Base-by-base conservation (phyloP, 2,329 filamentous ascomycete genomes). In the Aspergillus felis region DNA sequence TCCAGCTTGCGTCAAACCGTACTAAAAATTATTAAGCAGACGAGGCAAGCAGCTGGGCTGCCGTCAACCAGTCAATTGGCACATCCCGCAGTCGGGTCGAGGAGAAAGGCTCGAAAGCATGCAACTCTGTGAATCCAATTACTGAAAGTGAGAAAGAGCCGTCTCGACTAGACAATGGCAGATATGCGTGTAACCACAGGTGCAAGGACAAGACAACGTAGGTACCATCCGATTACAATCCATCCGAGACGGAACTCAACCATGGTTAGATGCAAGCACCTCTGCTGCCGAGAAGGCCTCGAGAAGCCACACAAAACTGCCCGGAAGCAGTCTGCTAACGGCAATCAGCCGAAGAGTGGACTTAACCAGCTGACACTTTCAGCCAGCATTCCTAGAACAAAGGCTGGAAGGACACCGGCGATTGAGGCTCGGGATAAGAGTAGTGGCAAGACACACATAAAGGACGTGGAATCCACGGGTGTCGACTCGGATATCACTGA, bases 161-260 rank as follows among this genome's bases (percentile, higher is more conserved):
- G 4, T 69, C 75, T 1, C 81, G 80, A 63, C 80, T 92, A 59
- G 72, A 79, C 0, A 92, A 90, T 66, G 89, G 89, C 0, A 89
- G 82, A 66, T 92, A 87, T 85, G 81, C 82, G 38, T 93, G 90
- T 73, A 88, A 88, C 57, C 90, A 93, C 67, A 72, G 72, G 20
- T 92, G 90, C 75, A 85, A 82, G 64, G 78, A 87, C 62, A 86
- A 83, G 63, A 75, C 70, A 42, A 74, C 68, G 76, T 79, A 66
- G 56, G 63, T 4, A 14, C 44, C 47, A 14, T 24, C 17, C 42
- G 24, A 75, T 75, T 62, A 27, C 10, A 3, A 24, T 25, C 22
- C 4, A 12, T 24, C 22, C 10, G 3, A 17, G 1, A n/a, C 24
- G 12, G 10, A 24, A 12, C 44, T 47, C 22, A 47, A 64, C 1